Conservation (phyloP, 176 grass and related monocot species). For the Musa schizocarpa region DNA sequence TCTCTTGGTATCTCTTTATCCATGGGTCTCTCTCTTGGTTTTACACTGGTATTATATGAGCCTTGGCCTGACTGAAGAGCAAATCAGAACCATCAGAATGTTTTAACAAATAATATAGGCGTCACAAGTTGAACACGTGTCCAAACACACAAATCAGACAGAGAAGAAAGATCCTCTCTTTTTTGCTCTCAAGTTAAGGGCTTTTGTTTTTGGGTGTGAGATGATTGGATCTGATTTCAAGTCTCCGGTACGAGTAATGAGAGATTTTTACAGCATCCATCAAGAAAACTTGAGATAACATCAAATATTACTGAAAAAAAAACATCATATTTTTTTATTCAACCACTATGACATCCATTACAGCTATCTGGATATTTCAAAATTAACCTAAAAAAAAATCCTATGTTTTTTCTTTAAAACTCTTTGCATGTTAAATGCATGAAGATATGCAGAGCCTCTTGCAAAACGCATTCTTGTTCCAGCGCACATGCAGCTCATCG, state of each 20-base stretch:
- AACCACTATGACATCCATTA: not conserved
- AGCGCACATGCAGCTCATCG: not conserved
- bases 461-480: not conserved
- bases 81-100: not conserved
- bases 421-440: not conserved
- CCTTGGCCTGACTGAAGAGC: not conserved
- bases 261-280: not conserved
- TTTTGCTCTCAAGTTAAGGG: not conserved
- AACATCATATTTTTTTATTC: not conserved
- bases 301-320: not conserved
- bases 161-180: not conserved
- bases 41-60: not conserved
- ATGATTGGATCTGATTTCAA: not conserved
- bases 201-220: not conserved
- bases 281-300: not conserved
- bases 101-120: not conserved
- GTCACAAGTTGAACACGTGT: not conserved
- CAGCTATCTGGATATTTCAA: not conserved
- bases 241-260: too few relatives aligned
- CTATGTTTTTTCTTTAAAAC: too few relatives aligned
- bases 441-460: not conserved
- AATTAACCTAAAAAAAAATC: not conserved
- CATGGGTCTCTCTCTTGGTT: not conserved
- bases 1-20: constrained; percentile 10
- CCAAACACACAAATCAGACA: not conserved